phyloP scores from a whole-genome alignment of 192 early-diverging fungal genomes.

The Podochytrium sp. region DNA sequence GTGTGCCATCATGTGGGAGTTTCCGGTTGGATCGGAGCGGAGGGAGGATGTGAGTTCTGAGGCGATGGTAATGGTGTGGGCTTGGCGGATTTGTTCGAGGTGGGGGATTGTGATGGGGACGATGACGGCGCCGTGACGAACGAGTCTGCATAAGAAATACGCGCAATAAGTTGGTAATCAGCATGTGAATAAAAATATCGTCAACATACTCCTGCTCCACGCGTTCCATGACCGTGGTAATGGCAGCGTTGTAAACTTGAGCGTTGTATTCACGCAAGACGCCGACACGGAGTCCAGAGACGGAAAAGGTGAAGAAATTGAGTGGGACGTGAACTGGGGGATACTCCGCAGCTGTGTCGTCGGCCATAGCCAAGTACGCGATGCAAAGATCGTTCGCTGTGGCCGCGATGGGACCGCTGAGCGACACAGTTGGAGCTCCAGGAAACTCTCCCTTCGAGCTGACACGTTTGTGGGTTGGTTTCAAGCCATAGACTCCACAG shows the following conservation, averaged over 20 bases:
- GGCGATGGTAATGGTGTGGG: constrained; percentile 68
- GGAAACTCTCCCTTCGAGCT: constrained; percentile 57
- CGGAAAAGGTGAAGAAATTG: constrained; percentile 43
- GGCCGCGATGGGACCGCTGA: constrained; percentile 71
- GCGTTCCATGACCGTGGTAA: constrained; percentile 28
- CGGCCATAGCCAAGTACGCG: constrained; percentile 40
- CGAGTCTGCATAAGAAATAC: constrained; percentile 43
- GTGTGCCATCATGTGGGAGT: neutral
- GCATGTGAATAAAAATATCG: constrained; percentile 3
- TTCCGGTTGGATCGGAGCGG: neutral
- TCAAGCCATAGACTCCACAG: constrained; percentile 78
- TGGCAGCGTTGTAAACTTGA: constrained; percentile 22
- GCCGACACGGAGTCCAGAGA: constrained; percentile 22
- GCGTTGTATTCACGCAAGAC: constrained; percentile 25
- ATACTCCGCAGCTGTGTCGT: constrained; percentile 51
- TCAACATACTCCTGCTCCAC: constrained; percentile 7
- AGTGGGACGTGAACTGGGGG: constrained; percentile 52
- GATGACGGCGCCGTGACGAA: constrained; percentile 60
- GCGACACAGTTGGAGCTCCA: constrained; percentile 58
- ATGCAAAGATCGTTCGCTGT: constrained; percentile 71
- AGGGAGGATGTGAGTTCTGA: constrained; percentile 53
- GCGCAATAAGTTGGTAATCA: too few relatives aligned
- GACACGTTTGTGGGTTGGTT: constrained; percentile 71
- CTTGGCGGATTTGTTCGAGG: constrained; percentile 56
- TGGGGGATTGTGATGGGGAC: constrained; percentile 67